Base-by-base conservation (phyloP, 805 yeast species). In the Saccharomycopsis babjevae region DNA sequence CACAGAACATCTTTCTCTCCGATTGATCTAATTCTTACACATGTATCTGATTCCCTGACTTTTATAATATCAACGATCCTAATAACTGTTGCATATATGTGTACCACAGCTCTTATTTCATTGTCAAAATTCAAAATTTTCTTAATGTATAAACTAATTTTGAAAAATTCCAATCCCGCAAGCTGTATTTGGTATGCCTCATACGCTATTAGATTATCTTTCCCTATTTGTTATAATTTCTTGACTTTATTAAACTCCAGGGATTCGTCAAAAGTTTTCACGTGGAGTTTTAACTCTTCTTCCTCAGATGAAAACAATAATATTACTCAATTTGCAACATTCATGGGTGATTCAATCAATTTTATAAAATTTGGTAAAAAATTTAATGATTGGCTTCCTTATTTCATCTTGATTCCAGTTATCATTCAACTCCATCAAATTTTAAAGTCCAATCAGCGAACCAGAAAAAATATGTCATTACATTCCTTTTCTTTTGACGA, bases 221-320 rank as follows among this genome's bases (percentile, higher is more conserved):
- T 89, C 13, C 96, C 96, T 11, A 75, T 89, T 64, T 83, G 89
- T 30, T 89, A 86, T 73, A 89, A 89, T 72, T 89, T 87, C 69
- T 71, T 89, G 61, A 86, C 88, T 57, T 74, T 89, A 59, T 78
- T 86, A 61, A 77, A 62, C 55, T 54, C 61, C 20, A 50, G 28
- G 11, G 30, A 20, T 13, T n/a, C 22, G 1, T 32, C 22, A 16
- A 50, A 22, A 20, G 57, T 28, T 13, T 50, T 32, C 56, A 11
- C 56, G 57, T 69, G 1, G 58, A 66, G 5, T 64, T 68, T 38
- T 66, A 42, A 3, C 5, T 25, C 52, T 10, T 22, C 5, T 8
- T 46, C 72, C 11, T 61, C 66, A 38, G 67, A 30, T 38, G 43
- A 28, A 4, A 20, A 38, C 2, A 43, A 56, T 11, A 40, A 25